phyloP scores from a whole-genome alignment of 2,329 filamentous ascomycete genomes.

The Amesomyces nigricolor region DNA sequence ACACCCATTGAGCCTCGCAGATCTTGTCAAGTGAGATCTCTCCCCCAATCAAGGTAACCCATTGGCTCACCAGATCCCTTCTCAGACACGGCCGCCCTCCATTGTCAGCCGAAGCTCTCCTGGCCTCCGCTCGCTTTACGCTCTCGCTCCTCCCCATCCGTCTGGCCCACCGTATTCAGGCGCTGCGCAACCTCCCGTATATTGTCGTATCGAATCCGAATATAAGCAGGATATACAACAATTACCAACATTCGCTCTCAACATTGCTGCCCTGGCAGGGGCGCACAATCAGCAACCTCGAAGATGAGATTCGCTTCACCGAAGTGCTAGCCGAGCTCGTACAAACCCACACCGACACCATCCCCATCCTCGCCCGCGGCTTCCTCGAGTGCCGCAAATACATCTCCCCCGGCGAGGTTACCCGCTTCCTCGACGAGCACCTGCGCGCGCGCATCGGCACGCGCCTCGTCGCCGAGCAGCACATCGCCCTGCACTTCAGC shows the following conservation, averaged over 20 bases:
- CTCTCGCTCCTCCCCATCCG: constrained; percentile 86
- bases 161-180: constrained; percentile 88
- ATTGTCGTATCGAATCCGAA: constrained; percentile 98
- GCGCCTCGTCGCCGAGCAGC: constrained; percentile 89
- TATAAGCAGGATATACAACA: constrained; percentile 89
- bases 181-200: constrained; percentile 86
- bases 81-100: constrained; percentile 71
- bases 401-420: constrained; percentile 77
- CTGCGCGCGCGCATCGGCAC: constrained; percentile 91
- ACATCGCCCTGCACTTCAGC: constrained; percentile 79
- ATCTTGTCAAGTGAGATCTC: constrained; percentile 70
- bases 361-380: constrained; percentile 82
- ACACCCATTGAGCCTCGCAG: constrained; percentile 76
- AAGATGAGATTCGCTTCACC: constrained; percentile 88
- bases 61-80: constrained; percentile 11
- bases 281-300: constrained; percentile 63
- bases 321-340: constrained; percentile 94
- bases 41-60: constrained; percentile 7
- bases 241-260: constrained; percentile 89
- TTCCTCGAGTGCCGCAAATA: constrained; percentile 93
- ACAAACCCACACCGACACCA: constrained; percentile 88
- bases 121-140: constrained; percentile 92
- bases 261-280: constrained; percentile 79
- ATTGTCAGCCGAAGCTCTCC: constrained; percentile 70
- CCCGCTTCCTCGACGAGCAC: constrained; percentile 86